Evolutionary conservation across 148 eudicot species (phyloP), one percentile per base, ranked within the genome.

Genomic region (Mesembryanthemum crystallinum): DNA sequence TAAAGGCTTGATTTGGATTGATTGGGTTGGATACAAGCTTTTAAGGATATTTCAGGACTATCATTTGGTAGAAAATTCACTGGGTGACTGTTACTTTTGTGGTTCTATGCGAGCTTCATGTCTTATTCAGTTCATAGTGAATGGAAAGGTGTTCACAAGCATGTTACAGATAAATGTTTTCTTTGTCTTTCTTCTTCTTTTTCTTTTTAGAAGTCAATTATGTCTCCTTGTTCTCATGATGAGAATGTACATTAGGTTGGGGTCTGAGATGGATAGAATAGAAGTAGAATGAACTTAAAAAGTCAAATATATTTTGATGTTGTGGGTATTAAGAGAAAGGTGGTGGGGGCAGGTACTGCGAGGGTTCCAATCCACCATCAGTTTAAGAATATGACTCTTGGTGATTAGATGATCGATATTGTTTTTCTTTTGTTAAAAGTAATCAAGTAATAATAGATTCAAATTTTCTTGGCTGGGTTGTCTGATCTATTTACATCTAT

Each of bases 401-500:
- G 33, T 67, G 17, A 43, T 45, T 51, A 43, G 55, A 24, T 17
- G 30, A 67, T 67, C 24, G 49, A 49, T 66, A 6, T 49, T 64
- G n/a, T 17, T 33, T 15, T 24, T 43, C 42, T 17, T 28, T n/a
- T 30, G 62, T 65, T 75, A 67, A 35, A 6, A 20, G 32, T 27
- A 52, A 24, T 70, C 27, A 39, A 35, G 64, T 27, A 35, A 37
- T 8, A 60, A 15, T 70, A 17, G 15, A 27, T 39, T 24, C 25
- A 23, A 57, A 14, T 23, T 3, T 51, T 72, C 35, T 21, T 55
- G n/a, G 29, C 47, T 27, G 64, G 64, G 51, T 55, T 35, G 6
- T 69, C 65, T 71, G 39, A 80, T 42, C 24, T n/a, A 25, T 76
- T 74, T 42, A 18, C 64, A 29, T 52, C 29, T 45, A 61, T 69